These are phyloP conservation scores for Sclerospora graminicola DNA, from an alignment of 352 stramenopile genomes.

Conservation along the genomic window DNA sequence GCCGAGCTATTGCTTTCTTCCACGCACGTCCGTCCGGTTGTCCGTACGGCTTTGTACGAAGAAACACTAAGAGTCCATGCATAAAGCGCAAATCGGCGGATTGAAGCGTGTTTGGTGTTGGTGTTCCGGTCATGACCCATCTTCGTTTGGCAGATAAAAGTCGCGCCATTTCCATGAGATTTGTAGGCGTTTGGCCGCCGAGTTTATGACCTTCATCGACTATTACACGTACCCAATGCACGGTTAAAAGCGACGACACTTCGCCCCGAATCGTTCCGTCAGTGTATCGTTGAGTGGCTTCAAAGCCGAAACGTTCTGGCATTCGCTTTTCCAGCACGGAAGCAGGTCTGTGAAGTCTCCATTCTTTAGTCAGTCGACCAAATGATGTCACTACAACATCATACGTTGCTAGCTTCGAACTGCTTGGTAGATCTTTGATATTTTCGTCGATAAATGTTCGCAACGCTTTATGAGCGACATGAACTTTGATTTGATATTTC, in stretches of 20 bases:
- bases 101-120: slow-evolving; percentile 86
- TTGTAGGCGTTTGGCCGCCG: slow-evolving; percentile 44
- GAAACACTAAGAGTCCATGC: slow-evolving; percentile 85
- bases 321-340: slow-evolving; percentile 53
- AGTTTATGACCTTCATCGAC: slow-evolving; percentile 95
- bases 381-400: slow-evolving; percentile 77
- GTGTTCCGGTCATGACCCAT: slow-evolving; percentile 97
- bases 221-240: slow-evolving; percentile 87
- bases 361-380: slow-evolving; percentile 43
- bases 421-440: slow-evolving; percentile 29
- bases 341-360: slow-evolving; percentile 45
- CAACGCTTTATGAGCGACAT: slow-evolving; percentile 27
- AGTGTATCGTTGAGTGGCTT: slow-evolving; percentile 37
- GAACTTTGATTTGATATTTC: slow-evolving; percentile 59
- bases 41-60: slow-evolving; percentile 86
- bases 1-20: slow-evolving; percentile 59
- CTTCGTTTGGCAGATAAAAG: slow-evolving; percentile 73
- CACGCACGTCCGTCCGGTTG: slow-evolving; percentile 56
- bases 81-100: slow-evolving; percentile 82
- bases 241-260: slow-evolving; percentile 45
- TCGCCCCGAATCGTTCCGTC: slow-evolving; percentile 45
- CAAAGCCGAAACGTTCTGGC: slow-evolving; percentile 67
- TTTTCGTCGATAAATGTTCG: slow-evolving; percentile 34
- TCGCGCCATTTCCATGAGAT: slow-evolving; percentile 76
- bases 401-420: slow-evolving; percentile 35